Base-by-base conservation (phyloP, 495 filamentous ascomycete species). In the Xylaria palmicola region DNA sequence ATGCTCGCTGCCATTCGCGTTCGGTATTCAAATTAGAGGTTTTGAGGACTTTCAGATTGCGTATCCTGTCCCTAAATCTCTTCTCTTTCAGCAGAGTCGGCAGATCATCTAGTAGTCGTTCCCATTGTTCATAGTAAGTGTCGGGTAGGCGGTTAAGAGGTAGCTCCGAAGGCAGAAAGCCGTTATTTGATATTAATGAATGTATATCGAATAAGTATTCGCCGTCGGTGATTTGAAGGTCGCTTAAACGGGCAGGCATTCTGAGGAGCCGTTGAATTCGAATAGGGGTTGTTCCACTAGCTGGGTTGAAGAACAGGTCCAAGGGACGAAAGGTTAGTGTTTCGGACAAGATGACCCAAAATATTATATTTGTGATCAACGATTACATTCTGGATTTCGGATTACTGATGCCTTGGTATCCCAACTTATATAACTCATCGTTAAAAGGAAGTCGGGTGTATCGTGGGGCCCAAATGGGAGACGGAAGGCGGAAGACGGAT, bases 71-170 rank as follows among this genome's bases (percentile, higher is more conserved):
- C 22, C 90, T 83, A 32, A 96, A 68, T 51, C 88, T 81, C 66
- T 83, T 86, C 63, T 81, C 85, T 43, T 89, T 73, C 10, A 95
- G 77, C 50, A 89, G 74, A 0, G 78, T 72, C 59, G 92, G 88
- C 5, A 97, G 72, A 59, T 91, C 88, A 3, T 78, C 75, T 2
- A 88, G 78, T 15, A 95, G 75, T 24, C 77, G 72, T 69, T 97
- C 92, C 92, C 92, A 97, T 50, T 86, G 85, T 12, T 78, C 77
- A 68, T 95, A 96, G 75, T 95, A 96, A 1, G 83, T 77, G 65
- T 91, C 80, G 3, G 90, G 85, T 9, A 96, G 79, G 8, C 74
- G 60, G 15, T 83, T 77, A 4, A 97, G 79, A 6, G 92, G 93
- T 2, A 81, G 70, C 43, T 89, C 79, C 19, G 84, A 69, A 0